Evolutionary conservation across 1,284 basidiomycete genomes (phyloP).

Genomic region (Fomitopsis palustris): DNA sequence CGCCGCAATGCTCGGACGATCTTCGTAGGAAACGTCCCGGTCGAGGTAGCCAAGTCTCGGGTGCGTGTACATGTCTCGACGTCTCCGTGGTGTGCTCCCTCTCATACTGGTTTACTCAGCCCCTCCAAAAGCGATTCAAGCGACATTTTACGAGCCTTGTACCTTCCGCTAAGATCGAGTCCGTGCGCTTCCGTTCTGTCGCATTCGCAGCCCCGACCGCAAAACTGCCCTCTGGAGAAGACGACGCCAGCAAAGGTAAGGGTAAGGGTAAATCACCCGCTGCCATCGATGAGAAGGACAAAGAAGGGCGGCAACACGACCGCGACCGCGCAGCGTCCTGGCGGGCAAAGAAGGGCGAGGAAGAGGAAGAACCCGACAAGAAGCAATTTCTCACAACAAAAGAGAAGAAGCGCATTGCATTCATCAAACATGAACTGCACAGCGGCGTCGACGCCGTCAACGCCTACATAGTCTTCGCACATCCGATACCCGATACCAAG

Average conservation of each 20-base stretch:
- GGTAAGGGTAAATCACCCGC: slow-evolving; percentile 25
- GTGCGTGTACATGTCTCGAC: slow-evolving; percentile 34
- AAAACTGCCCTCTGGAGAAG: slow-evolving; percentile 48
- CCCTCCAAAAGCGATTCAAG: slow-evolving; percentile 62
- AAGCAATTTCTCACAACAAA: slow-evolving; percentile 66
- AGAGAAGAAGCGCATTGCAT: slow-evolving; percentile 94
- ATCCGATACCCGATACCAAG: slow-evolving; percentile 42
- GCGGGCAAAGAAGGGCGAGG: slow-evolving; percentile 44
- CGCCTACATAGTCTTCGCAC: slow-evolving; percentile 87
- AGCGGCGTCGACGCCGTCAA: slow-evolving; percentile 67
- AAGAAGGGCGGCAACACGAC: slow-evolving; percentile 45
- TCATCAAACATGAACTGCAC: slow-evolving; percentile 90
- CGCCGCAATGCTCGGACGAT: slow-evolving; percentile 80
- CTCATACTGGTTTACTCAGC: slow-evolving; percentile 33
- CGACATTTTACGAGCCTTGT: slow-evolving; percentile 69
- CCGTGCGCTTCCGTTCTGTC: slow-evolving; percentile 87
- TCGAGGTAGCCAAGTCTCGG: slow-evolving; percentile 73
- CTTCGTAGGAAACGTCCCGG: slow-evolving; percentile 90
- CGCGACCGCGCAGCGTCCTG: slow-evolving; percentile 66
- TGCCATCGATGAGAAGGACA: slow-evolving; percentile 31
- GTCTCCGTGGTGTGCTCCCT: not conserved
- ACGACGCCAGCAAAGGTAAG: slow-evolving; percentile 25
- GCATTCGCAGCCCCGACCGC: slow-evolving; percentile 81
- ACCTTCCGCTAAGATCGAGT: slow-evolving; percentile 79
- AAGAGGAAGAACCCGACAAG: slow-evolving; percentile 46